Percentiles rank a stretch among this genome's conserved stretches.
Evolutionary conservation across 345 rosid genomes (phyloP).

Genomic region (Populus ilicifolia): DNA sequence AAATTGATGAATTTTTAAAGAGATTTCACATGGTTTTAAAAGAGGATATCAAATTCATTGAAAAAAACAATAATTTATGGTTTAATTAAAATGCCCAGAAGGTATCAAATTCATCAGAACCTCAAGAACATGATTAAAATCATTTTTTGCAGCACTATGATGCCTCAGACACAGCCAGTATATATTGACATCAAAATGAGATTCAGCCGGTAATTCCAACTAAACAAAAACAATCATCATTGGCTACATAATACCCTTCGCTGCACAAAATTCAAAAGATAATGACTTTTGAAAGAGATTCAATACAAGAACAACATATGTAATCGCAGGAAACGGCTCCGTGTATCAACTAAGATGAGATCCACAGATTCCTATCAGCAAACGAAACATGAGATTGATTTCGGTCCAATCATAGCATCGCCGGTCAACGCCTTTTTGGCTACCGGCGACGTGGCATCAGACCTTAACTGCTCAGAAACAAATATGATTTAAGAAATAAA

Average conservation of each 20-base stretch:
- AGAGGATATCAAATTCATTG: no score
- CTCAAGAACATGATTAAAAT: no score
- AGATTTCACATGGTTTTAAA: no score
- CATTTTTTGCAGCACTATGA: background rate
- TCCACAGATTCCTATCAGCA: constrained; percentile 66
- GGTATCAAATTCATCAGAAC: no score
- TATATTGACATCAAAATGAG: constrained; percentile 36
- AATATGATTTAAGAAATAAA: background rate
- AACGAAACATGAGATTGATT: constrained; percentile 39
- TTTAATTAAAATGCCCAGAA: no score
- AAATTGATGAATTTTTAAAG: no score
- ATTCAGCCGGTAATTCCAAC: constrained; percentile 94
- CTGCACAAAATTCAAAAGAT: background rate
- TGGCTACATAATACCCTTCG: constrained; percentile 28
- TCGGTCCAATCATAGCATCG: constrained; percentile 61
- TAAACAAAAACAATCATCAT: constrained; percentile 36
- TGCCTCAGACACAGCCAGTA: constrained; percentile 56
- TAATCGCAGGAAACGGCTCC: constrained; percentile 68
- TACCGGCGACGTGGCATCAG: constrained; percentile 62
- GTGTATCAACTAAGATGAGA: constrained; percentile 23
- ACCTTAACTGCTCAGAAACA: constrained; percentile 6
- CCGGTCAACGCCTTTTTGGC: constrained; percentile 46
- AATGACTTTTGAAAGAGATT: background rate
- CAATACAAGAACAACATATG: constrained; percentile 7
- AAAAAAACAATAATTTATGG: no score